A percentile compares a stretch with the other conserved stretches of the same genome.
These are phyloP conservation scores for Smallanthus sonchifolius DNA, from an alignment of 129 eudicot genomes.

Conservation along the genomic window DNA sequence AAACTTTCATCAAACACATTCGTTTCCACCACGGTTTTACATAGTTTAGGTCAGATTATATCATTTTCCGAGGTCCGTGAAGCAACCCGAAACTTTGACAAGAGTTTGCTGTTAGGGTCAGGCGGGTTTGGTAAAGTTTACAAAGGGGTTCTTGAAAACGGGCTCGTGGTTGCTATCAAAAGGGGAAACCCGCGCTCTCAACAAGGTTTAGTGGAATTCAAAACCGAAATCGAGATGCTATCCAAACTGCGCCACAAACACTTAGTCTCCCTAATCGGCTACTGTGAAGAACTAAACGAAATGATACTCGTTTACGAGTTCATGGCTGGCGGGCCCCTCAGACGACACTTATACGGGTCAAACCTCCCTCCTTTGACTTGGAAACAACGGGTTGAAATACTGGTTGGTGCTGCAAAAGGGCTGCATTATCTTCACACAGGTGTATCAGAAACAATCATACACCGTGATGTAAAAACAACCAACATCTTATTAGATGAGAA, in stretches of 20 bases:
- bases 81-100: conserved; percentile 48
- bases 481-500: conserved; percentile 54
- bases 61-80: conserved; percentile 49
- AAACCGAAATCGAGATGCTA: conserved; percentile 50
- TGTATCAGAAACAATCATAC: conserved; percentile 43
- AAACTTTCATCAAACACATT: conserved; percentile 38
- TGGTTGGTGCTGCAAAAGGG: conserved; percentile 60
- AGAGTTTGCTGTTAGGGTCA: conserved; percentile 36
- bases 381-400: conserved; percentile 46
- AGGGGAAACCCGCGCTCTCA: conserved; percentile 46
- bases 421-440: conserved; percentile 59
- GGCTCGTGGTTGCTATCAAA: conserved; percentile 44
- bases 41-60: conserved; percentile 33
- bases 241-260: conserved; percentile 51
- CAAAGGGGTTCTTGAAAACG: conserved; percentile 45
- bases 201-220: conserved; percentile 49
- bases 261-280: conserved; percentile 49
- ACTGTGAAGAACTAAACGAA: conserved; percentile 48
- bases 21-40: conserved; percentile 26
- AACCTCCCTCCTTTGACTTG: conserved; percentile 43
- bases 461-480: conserved; percentile 52
- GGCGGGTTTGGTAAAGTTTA: conserved; percentile 59
- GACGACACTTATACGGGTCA: conserved; percentile 49
- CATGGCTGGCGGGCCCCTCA: conserved; percentile 54
- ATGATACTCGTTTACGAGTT: conserved; percentile 58